phyloP scores from a whole-genome alignment of 257 asterid species.

The Cordia subcordata region DNA sequence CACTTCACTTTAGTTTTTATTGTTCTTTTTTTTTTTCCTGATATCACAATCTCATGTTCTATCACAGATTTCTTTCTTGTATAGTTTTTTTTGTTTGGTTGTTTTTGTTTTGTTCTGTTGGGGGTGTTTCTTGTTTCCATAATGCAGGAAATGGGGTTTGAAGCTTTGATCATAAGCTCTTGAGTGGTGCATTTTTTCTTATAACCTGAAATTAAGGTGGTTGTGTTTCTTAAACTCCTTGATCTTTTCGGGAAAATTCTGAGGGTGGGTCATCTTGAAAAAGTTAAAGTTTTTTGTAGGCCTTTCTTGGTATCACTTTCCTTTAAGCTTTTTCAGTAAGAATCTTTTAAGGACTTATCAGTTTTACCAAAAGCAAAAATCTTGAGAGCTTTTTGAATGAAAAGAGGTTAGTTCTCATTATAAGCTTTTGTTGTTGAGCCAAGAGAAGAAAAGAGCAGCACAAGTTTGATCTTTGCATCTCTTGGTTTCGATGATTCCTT shows the following conservation, averaged over 20 bases:
- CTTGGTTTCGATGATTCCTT: neutral
- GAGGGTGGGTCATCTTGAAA: slow-evolving; percentile 22
- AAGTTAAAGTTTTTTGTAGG: slow-evolving; percentile 21
- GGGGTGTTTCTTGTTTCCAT: neutral
- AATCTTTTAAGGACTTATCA: neutral
- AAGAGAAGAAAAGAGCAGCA: no score
- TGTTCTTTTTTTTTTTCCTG: neutral
- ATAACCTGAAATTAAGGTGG: no score
- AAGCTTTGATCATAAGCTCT: slow-evolving; percentile 12
- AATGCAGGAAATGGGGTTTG: neutral
- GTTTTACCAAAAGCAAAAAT: slow-evolving; percentile 13
- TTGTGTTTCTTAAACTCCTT: no score
- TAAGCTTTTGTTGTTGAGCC: no score
- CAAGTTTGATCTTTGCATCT: neutral
- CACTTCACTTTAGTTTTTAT: neutral
- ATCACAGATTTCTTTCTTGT: neutral
- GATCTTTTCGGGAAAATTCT: slow-evolving; percentile 13
- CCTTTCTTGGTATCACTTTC: slow-evolving; percentile 12
- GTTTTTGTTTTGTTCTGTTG: neutral
- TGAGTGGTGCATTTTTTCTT: neutral
- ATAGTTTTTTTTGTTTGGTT: neutral
- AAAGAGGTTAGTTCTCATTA: no score
- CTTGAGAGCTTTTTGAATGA: neutral
- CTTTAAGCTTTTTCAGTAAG: neutral
- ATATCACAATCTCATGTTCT: slow-evolving; percentile 2